Conservation (phyloP, 306 rosid species). For the Vigna reflexopilosa region DNA sequence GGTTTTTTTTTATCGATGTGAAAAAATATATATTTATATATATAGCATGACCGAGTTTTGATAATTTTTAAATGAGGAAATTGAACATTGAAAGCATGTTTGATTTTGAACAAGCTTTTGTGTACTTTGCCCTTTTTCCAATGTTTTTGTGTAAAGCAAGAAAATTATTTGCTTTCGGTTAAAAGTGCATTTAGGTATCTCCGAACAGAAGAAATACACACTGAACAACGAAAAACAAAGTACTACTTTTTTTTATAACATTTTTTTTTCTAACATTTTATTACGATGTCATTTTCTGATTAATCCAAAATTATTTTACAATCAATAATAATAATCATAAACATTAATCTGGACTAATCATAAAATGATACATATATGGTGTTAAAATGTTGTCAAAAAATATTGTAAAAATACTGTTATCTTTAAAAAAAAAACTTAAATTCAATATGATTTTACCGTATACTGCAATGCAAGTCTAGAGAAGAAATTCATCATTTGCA, state of each 20-base stretch:
- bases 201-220: not conserved
- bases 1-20: not conserved
- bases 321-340: too few relatives aligned
- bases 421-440: not conserved
- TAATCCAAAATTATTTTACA: too few relatives aligned
- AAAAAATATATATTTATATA: not conserved
- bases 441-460: not conserved
- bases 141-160: not conserved
- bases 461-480: not conserved
- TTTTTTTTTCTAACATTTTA: too few relatives aligned
- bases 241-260: too few relatives aligned
- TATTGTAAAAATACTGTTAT: too few relatives aligned
- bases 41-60: constrained; percentile 10
- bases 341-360: too few relatives aligned
- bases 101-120: not conserved
- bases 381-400: too few relatives aligned
- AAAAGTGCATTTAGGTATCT: not conserved
- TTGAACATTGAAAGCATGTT: not conserved
- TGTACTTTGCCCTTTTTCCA: constrained; percentile 2
- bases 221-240: not conserved
- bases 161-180: constrained; percentile 20
- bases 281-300: too few relatives aligned
- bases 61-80: not conserved
- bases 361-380: accelerated
- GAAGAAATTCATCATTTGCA: too few relatives aligned